Conservation (phyloP, 106 monocot genomes). For the Cymbidium sinense region DNA sequence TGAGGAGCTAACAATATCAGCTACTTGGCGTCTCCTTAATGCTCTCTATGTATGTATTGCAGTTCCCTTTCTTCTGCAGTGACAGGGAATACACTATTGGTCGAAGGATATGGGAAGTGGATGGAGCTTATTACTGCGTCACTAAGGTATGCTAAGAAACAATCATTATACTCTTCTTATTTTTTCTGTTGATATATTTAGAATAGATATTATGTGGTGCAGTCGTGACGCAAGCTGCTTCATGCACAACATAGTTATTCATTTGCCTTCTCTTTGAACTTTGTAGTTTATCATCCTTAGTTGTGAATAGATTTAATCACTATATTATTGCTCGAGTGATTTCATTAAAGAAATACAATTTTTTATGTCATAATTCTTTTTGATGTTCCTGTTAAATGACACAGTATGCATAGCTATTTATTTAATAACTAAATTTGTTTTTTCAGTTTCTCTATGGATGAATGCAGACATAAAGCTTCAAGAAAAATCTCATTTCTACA, state of each 20-base stretch:
- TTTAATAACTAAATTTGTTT: too few relatives aligned
- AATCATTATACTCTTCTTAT: background rate
- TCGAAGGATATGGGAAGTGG: constrained; percentile 69
- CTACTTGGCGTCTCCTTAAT: background rate
- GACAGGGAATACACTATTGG: constrained; percentile 86
- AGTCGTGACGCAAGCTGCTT: too few relatives aligned
- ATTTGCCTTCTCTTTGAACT: background rate
- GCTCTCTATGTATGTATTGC: constrained; percentile 13
- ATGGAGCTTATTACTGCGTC: constrained; percentile 64
- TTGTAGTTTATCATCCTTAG: background rate
- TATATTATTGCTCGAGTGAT: too few relatives aligned
- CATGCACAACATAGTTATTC: background rate
- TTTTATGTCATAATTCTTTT: too few relatives aligned
- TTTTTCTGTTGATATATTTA: background rate
- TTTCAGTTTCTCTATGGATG: too few relatives aligned
- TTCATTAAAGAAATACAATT: too few relatives aligned
- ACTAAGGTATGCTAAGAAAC: constrained; percentile 55
- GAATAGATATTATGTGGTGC: background rate
- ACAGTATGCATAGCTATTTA: too few relatives aligned
- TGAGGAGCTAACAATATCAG: background rate
- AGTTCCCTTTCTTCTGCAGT: constrained; percentile 96
- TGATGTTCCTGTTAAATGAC: too few relatives aligned
- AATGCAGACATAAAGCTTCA: too few relatives aligned
- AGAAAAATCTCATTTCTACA: too few relatives aligned
- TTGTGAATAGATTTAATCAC: too few relatives aligned